Percentiles rank a stretch among this genome's conserved stretches.
Conservation (phyloP, 2,329 filamentous ascomycete genomes). For the Fusarium sacchari region DNA sequence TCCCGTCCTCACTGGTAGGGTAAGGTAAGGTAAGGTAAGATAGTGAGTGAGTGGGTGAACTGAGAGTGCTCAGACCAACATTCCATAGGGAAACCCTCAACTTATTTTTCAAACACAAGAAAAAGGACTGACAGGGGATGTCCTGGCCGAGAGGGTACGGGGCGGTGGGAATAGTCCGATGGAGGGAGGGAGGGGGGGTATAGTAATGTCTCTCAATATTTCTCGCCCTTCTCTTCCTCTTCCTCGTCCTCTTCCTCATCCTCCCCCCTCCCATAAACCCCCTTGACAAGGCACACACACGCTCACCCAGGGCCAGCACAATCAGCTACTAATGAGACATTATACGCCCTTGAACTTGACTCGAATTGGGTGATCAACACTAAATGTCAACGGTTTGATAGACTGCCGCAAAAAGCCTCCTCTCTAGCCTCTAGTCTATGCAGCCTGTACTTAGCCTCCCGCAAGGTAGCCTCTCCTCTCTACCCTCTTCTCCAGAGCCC, state of each 20-base stretch:
- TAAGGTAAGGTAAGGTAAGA: neutral
- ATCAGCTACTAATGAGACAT: neutral
- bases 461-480: neutral
- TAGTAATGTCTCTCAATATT: neutral
- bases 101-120: neutral
- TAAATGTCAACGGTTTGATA: neutral
- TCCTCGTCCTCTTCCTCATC: neutral
- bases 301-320: neutral
- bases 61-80: conserved; percentile 6
- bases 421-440: neutral
- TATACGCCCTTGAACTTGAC: neutral
- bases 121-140: conserved; percentile 8
- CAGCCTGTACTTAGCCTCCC: neutral
- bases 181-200: neutral
- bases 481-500: neutral
- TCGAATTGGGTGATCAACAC: neutral
- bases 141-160: neutral
- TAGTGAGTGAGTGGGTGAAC: neutral
- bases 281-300: neutral
- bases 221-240: neutral
- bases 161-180: conserved; percentile 1
- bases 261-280: neutral
- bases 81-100: conserved; percentile 12
- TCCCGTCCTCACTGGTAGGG: conserved; percentile 2
- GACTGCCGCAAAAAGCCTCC: neutral